Evolutionary conservation across 371 early-diverging fungal genomes (phyloP).

Genomic region (Encephalitozoon intestinalis): DNA sequence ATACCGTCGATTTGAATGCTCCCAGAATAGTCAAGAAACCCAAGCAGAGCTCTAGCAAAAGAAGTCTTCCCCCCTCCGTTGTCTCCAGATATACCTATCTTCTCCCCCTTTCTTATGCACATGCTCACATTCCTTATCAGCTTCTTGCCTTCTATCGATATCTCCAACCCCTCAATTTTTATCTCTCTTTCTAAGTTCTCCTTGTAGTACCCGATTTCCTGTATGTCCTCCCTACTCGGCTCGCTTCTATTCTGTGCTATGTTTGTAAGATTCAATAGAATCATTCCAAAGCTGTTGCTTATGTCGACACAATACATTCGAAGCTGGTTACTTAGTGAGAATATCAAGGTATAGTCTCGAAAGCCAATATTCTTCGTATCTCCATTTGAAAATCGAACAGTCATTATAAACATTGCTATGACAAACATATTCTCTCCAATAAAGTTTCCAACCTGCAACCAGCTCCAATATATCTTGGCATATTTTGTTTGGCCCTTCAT

Average conservation of each 20-base stretch:
- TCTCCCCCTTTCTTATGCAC: conserved; percentile 28
- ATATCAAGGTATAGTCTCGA: conserved; percentile 5
- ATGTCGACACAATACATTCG: conserved; percentile 22
- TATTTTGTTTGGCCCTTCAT: conserved; percentile 20
- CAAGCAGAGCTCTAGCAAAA: conserved; percentile 29
- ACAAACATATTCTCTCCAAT: conserved; percentile 41
- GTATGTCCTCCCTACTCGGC: neutral
- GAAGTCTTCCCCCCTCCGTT: conserved; percentile 47
- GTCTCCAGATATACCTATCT: conserved; percentile 41
- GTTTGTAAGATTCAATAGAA: conserved; percentile 15
- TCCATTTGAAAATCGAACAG: conserved; percentile 27
- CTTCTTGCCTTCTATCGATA: conserved; percentile 9
- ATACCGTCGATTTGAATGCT: conserved; percentile 15
- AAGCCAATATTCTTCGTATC: neutral
- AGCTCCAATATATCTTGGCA: conserved; percentile 27
- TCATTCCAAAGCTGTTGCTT: conserved; percentile 13
- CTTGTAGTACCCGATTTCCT: neutral
- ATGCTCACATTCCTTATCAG: conserved; percentile 8
- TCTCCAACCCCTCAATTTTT: conserved; percentile 11
- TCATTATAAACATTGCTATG: conserved; percentile 18
- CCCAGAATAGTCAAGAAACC: conserved; percentile 23
- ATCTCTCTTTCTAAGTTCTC: neutral
- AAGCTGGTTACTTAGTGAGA: conserved; percentile 26
- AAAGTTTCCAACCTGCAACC: conserved; percentile 54
- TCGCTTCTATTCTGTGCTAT: conserved; percentile 16